Conservation (phyloP, 2,329 filamentous ascomycete species). For the Xylaria hypoxylon region DNA sequence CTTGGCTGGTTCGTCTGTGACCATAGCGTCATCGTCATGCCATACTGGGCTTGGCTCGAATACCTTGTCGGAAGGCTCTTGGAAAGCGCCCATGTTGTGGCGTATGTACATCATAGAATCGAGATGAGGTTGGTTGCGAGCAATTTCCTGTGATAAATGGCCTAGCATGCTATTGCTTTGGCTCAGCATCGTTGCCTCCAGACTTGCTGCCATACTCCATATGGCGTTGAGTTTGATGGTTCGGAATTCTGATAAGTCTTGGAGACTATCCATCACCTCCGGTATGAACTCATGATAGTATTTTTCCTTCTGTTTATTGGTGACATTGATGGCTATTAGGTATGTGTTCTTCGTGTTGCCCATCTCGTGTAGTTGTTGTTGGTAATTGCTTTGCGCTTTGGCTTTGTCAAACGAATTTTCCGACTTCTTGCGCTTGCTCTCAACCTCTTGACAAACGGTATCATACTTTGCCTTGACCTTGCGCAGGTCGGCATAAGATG, state of each 20-base stretch:
- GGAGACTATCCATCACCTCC: conserved; percentile 90
- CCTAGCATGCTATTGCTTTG: conserved; percentile 79
- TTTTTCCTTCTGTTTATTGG: conserved; percentile 96
- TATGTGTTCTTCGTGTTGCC: conserved; percentile 99
- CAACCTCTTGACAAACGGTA: conserved; percentile 90
- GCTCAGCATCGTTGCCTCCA: conserved; percentile 83
- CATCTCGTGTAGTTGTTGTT: conserved; percentile 94
- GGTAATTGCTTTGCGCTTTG: conserved; percentile 91
- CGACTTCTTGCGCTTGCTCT: conserved; percentile 92
- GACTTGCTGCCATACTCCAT: conserved; percentile 82
- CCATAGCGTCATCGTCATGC: conserved; percentile 91
- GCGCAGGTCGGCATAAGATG: conserved; percentile 83
- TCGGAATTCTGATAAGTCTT: conserved; percentile 92
- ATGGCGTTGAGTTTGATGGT: conserved; percentile 85
- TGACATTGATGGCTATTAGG: conserved; percentile 93
- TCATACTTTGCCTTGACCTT: conserved; percentile 97
- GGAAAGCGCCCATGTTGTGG: conserved; percentile 85
- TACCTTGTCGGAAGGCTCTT: conserved; percentile 83
- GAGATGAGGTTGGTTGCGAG: conserved; percentile 85
- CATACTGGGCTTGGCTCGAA: conserved; percentile 98
- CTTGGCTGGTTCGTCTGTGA: conserved; percentile 87
- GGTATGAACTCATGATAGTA: conserved; percentile 98
- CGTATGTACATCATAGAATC: conserved; percentile 98
- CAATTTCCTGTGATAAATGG: conserved; percentile 82
- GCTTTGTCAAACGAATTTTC: conserved; percentile 94